Conservation (phyloP, 306 rosid genomes). For the Lagenaria siceraria region DNA sequence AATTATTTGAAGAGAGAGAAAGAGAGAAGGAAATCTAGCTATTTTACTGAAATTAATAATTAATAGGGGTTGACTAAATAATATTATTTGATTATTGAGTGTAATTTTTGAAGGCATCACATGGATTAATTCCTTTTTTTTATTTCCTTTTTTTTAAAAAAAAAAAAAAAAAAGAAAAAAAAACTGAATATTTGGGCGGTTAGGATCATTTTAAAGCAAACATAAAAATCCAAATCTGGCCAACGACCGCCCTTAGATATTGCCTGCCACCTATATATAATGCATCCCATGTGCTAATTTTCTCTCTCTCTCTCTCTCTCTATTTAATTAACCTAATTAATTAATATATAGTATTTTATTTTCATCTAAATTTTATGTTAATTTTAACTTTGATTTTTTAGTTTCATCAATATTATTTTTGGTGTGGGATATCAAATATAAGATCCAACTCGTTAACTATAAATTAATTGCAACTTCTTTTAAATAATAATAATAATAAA, state of each 20-base stretch:
- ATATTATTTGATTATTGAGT: slow-evolving; percentile 4
- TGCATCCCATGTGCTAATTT: slow-evolving; percentile 6
- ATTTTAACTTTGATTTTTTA: too few relatives aligned
- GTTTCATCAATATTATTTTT: too few relatives aligned
- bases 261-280: not conserved
- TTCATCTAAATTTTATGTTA: not conserved
- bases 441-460: too few relatives aligned
- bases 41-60: not conserved
- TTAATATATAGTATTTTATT: too few relatives aligned
- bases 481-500: too few relatives aligned
- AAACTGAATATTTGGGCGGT: slow-evolving; percentile 5
- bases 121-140: not conserved
- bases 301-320: not conserved
- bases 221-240: slow-evolving; percentile 5
- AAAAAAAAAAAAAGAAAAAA: not conserved
- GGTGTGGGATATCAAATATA: too few relatives aligned
- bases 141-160: too few relatives aligned
- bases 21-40: not conserved
- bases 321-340: not conserved
- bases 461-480: too few relatives aligned
- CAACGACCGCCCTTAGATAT: slow-evolving; percentile 6
- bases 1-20: not conserved
- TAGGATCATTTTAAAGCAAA: slow-evolving; percentile 1
- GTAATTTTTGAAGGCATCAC: slow-evolving; percentile 1
- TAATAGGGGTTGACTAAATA: not conserved